Base-by-base conservation (phyloP, 2,329 filamentous ascomycete genomes). In the Diaporthe caulivora region DNA sequence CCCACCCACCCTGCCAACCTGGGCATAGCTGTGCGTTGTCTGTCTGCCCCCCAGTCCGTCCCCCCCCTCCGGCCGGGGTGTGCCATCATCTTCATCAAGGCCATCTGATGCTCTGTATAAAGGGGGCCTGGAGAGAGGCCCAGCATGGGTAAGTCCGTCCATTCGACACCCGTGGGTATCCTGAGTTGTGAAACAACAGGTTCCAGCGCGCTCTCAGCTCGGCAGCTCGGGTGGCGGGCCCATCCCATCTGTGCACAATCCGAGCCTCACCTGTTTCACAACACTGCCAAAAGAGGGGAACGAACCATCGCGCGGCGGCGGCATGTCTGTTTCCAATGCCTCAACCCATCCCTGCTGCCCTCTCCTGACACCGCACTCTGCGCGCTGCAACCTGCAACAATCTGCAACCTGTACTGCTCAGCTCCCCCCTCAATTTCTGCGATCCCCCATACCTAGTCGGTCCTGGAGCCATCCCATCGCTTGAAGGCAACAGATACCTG, bases 191-290 rank as follows among this genome's bases (percentile, higher is more conserved):
- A 75, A 75, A 75, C 74, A 64, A 67, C 49, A 44, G 60, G 51
- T 72, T 65, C 62, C 58, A 70, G 55, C 58, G 47, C 44, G 51
- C 40, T 31, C 51, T 70, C 54, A 49, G 67, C 37, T 24, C 42
- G 67, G 68, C 57, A 44, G 37, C 57, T 18, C 57, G 57, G 57
- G 71, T 44, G 58, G 60, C 70, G 67, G 71, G 67, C 51, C 55
- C 34, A 51, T 60, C 60, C 71, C 24, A 60, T 62, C 60, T 72
- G 72, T 72, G 64, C 62, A n/a, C 72, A 40, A 67, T 47, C 64
- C 69, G 72, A 74, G 72, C 74, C 70, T 74, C 74, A 72, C 57
- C 53, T 75, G 74, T 75, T 74, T 75, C 74, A 75, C 72, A 70
- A 72, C 47, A 47, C 57, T 57, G 26, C 64, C 53, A 67, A 71